These are phyloP conservation scores for Pezicula carpinea DNA, from an alignment of 2,329 filamentous ascomycete genomes.

Conservation along the genomic window DNA sequence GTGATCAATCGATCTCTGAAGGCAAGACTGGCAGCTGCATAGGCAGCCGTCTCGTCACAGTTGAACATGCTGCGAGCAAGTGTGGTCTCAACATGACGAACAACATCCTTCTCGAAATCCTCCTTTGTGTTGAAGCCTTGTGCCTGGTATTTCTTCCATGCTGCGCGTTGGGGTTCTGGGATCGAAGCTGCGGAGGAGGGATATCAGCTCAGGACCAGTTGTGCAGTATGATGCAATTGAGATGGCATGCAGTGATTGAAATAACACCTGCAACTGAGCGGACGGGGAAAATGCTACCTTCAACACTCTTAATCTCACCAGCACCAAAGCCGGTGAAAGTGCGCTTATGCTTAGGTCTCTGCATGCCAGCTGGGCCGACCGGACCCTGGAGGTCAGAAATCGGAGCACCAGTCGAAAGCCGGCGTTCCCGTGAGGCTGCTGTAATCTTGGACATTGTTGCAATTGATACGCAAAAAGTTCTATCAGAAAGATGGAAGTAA, in stretches of 20 bases:
- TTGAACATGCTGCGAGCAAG: conserved; percentile 96
- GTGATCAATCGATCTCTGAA: conserved; percentile 90
- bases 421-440: conserved; percentile 59
- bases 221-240: neutral
- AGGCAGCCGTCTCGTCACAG: conserved; percentile 91
- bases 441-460: conserved; percentile 17
- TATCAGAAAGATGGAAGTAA: too few species aligned
- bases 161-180: conserved; percentile 80
- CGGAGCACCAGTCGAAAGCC: conserved; percentile 75
- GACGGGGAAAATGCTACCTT: conserved; percentile 52
- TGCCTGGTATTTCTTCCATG: conserved; percentile 63
- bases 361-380: conserved; percentile 79
- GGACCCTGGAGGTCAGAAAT: conserved; percentile 83
- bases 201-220: neutral
- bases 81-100: conserved; percentile 94
- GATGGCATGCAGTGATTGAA: too few species aligned
- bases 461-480: neutral
- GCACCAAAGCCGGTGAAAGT: conserved; percentile 94
- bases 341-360: conserved; percentile 90
- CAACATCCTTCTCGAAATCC: conserved; percentile 80
- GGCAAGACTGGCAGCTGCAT: conserved; percentile 84
- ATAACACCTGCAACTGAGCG: too few species aligned
- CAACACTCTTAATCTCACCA: conserved; percentile 86
- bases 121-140: conserved; percentile 73
- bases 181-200: conserved; percentile 56